phyloP scores from a whole-genome alignment of 768 basidiomycete genomes.

The Suillus luteus region DNA sequence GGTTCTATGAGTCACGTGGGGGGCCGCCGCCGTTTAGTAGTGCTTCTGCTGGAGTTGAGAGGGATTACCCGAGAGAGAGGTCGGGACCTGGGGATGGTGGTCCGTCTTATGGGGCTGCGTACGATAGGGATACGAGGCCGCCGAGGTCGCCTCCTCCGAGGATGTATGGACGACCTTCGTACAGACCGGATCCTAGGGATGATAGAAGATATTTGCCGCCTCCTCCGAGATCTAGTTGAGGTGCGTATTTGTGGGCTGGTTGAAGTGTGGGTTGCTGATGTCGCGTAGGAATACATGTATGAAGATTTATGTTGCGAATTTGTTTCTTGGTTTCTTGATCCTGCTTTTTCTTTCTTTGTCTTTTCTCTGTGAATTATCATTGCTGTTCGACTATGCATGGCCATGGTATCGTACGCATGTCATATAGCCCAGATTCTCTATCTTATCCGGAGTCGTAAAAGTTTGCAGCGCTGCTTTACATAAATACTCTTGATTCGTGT shows the following conservation, averaged over 20 bases:
- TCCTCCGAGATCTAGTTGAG: slow-evolving; percentile 18
- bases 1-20: slow-evolving; percentile 36
- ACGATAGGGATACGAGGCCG: slow-evolving; percentile 38
- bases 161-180: slow-evolving; percentile 18
- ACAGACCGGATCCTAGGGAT: slow-evolving; percentile 33
- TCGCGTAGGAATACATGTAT: neutral
- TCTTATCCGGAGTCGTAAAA: neutral
- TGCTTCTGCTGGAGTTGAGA: slow-evolving; percentile 31
- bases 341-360: neutral
- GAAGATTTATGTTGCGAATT: neutral
- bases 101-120: slow-evolving; percentile 34
- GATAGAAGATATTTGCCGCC: slow-evolving; percentile 41
- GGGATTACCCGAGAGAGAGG: slow-evolving; percentile 35
- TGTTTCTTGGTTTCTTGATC: neutral
- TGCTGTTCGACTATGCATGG: neutral
- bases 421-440: neutral
- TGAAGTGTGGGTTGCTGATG: neutral
- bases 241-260: slow-evolving; percentile 2
- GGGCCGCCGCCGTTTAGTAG: slow-evolving; percentile 20
- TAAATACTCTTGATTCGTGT: neutral
- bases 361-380: neutral
- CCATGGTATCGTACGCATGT: neutral
- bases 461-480: neutral
- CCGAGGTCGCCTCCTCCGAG: slow-evolving; percentile 24
- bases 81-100: slow-evolving; percentile 23